phyloP scores from a whole-genome alignment of 1,284 basidiomycete species.

The Irpex sp. region DNA sequence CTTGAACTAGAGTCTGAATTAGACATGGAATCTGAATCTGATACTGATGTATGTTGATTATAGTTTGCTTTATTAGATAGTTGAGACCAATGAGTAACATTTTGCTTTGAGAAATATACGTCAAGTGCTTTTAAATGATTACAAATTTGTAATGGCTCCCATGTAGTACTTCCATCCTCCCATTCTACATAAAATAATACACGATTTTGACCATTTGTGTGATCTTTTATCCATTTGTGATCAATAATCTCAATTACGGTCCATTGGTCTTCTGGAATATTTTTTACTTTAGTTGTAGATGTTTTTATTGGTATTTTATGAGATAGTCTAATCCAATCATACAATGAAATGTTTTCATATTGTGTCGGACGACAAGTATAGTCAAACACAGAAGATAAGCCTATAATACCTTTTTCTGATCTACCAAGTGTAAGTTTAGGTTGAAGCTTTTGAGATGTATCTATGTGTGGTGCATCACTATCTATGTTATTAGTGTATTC shows the following conservation, averaged over 20 bases:
- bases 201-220: not conserved
- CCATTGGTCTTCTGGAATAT: not conserved
- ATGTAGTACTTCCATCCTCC: not conserved
- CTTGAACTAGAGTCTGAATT: too few species aligned
- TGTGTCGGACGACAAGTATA: not conserved
- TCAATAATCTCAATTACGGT: not conserved
- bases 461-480: too few species aligned
- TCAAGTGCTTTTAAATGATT: not conserved
- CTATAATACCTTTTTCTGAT: too few species aligned
- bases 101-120: not conserved
- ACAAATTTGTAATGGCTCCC: not conserved
- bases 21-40: too few species aligned
- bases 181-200: not conserved
- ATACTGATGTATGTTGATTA: too few species aligned
- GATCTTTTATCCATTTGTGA: not conserved
- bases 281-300: too few species aligned
- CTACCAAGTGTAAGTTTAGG: too few species aligned
- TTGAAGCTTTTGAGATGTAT: not conserved
- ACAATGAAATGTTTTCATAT: not conserved
- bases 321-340: too few species aligned
- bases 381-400: not conserved
- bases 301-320: too few species aligned
- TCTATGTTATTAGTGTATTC: too few species aligned
- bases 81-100: too few species aligned
- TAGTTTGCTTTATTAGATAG: too few species aligned